These are phyloP conservation scores for Puccinia triticina DNA, from an alignment of 1,284 basidiomycete species.

Conservation along the genomic window DNA sequence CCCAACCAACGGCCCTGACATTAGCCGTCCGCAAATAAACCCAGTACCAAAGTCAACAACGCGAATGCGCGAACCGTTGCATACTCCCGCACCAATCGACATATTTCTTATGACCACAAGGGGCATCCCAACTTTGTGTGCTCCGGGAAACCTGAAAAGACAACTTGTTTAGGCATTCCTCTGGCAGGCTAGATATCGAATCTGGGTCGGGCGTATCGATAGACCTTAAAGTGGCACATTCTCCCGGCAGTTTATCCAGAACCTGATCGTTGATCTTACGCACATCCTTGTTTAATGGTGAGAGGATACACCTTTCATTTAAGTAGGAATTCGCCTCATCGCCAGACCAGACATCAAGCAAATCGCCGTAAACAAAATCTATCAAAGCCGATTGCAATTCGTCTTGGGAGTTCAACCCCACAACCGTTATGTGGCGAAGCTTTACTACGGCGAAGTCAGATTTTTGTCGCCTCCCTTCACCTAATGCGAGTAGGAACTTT, in stretches of 20 bases:
- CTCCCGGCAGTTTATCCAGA: background rate
- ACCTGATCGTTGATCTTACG: background rate
- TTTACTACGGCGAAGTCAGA: no score
- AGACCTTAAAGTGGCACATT: background rate
- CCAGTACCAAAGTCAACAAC: background rate
- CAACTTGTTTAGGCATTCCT: background rate
- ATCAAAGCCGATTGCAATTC: no score
- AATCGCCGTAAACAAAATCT: background rate
- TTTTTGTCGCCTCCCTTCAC: background rate
- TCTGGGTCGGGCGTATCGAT: constrained; percentile 6
- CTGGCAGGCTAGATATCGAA: background rate
- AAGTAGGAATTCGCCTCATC: no score
- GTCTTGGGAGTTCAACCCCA: no score
- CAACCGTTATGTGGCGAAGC: no score
- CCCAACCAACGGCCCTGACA: background rate
- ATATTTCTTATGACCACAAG: no score
- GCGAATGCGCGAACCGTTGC: constrained; percentile 1
- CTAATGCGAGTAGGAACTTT: background rate
- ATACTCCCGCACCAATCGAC: background rate
- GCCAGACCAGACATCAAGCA: background rate
- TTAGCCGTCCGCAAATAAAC: background rate
- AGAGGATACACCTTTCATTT: no score
- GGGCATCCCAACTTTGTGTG: constrained; percentile 2
- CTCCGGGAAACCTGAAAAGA: background rate
- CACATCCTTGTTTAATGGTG: background rate